A percentile compares a stretch with the other conserved stretches of the same genome.
phyloP scores from a whole-genome alignment of 169 alveolate genomes.

The Plasmodium blacklocki region DNA sequence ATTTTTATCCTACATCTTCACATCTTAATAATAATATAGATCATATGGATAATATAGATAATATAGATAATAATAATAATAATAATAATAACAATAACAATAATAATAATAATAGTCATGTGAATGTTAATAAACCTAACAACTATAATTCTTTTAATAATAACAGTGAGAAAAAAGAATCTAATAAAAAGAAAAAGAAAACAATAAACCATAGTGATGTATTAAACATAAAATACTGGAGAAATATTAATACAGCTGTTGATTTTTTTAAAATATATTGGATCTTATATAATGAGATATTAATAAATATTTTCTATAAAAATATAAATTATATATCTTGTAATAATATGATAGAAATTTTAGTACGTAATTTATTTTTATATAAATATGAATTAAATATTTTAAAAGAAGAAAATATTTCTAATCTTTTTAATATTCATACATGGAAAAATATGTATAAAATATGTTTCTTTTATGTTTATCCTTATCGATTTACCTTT shows the following conservation, averaged over 20 bases:
- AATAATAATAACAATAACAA: not conserved
- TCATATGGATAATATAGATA: too few relatives aligned
- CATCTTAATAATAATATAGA: too few relatives aligned
- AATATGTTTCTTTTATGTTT: conserved; percentile 46
- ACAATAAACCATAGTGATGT: conserved; percentile 21
- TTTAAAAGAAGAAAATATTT: conserved; percentile 25
- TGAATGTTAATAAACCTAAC: not conserved
- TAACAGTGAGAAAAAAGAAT: not conserved
- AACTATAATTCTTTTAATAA: not conserved
- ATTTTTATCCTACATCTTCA: not conserved
- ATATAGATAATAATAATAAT: not conserved
- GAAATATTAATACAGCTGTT: conserved; percentile 58
- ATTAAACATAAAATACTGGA: conserved; percentile 60
- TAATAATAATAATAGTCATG: not conserved
- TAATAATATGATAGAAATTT: conserved; percentile 36
- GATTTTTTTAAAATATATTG: conserved; percentile 55
- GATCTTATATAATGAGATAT: conserved; percentile 63
- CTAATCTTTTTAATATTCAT: conserved; percentile 42
- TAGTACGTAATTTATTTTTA: conserved; percentile 44
- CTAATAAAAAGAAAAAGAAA: conserved; percentile 8
- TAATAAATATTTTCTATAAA: conserved; percentile 39
- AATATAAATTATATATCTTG: conserved; percentile 62
- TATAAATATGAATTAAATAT: conserved; percentile 46
- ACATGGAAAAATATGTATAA: conserved; percentile 56
- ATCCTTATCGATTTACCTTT: conserved; percentile 64